Conservation (phyloP, 2,329 filamentous ascomycete genomes). For the Tothia fuscella region DNA sequence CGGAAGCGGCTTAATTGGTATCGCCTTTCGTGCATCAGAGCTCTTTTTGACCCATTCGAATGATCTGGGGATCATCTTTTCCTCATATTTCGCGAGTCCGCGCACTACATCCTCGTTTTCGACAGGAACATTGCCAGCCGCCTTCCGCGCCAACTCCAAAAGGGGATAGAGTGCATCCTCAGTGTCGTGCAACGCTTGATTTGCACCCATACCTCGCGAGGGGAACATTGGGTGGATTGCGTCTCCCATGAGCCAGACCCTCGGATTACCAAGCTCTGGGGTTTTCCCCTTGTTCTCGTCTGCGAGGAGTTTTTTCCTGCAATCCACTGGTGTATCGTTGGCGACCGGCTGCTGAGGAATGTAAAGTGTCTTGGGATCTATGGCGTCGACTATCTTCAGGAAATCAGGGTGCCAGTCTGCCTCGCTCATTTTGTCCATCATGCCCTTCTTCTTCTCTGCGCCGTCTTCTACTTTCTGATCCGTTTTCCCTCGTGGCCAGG, state of each 20-base stretch:
- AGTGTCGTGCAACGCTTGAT: constrained; percentile 15
- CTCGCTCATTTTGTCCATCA: not conserved
- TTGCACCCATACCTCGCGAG: constrained; percentile 15
- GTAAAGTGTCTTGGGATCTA: not conserved
- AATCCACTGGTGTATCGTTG: not conserved
- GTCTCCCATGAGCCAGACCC: constrained; percentile 14
- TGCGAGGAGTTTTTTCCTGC: not conserved
- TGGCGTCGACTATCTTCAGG: not conserved
- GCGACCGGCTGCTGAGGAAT: not conserved
- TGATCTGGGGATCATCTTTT: not conserved
- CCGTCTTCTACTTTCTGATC: not conserved
- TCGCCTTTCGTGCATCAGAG: no score
- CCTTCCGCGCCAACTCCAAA: not conserved
- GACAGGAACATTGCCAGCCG: not conserved
- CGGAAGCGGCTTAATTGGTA: no score
- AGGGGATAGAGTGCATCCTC: constrained; percentile 11
- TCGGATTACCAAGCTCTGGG: constrained; percentile 9
- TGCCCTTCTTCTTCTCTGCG: not conserved
- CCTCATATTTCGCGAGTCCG: not conserved
- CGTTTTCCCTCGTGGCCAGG: not conserved
- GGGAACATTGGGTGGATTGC: constrained; percentile 15
- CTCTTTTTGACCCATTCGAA: constrained; percentile 4
- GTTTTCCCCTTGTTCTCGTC: not conserved
- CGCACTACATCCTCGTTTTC: not conserved
- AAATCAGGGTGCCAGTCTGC: not conserved